Percentiles rank a stretch among this genome's conserved stretches.
These are phyloP conservation scores for Populus deltoides DNA, from an alignment of 345 rosid genomes.

Conservation along the genomic window DNA sequence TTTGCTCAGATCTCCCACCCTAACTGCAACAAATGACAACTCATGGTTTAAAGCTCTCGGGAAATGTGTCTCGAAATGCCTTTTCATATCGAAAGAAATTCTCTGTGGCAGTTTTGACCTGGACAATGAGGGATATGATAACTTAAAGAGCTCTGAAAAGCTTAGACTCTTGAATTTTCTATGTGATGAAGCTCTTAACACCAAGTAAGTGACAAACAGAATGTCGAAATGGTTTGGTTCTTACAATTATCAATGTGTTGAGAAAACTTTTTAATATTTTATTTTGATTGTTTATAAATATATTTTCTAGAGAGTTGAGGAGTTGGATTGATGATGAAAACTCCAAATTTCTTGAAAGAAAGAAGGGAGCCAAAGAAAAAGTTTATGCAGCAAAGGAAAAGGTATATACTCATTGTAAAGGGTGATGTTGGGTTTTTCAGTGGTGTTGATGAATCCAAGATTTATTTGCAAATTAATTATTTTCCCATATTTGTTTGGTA, in stretches of 20 bases:
- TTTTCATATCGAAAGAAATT: constrained; percentile 29
- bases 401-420: constrained; percentile 35
- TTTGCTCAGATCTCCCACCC: constrained; percentile 42
- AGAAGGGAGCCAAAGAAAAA: constrained; percentile 53
- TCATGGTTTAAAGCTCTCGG: constrained; percentile 61
- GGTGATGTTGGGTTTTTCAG: background rate
- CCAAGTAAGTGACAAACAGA: constrained; percentile 41
- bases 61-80: constrained; percentile 41
- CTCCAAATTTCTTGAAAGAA: constrained; percentile 32
- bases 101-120: constrained; percentile 33
- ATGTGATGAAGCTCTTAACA: constrained; percentile 67
- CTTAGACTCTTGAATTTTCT: constrained; percentile 57
- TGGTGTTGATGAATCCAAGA: background rate
- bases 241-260: background rate
- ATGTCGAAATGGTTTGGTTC: background rate
- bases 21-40: constrained; percentile 42
- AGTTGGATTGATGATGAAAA: constrained; percentile 58
- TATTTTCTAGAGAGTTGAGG: constrained; percentile 46
- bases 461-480: background rate
- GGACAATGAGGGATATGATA: constrained; percentile 44
- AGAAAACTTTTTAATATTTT: background rate
- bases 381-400: constrained; percentile 53
- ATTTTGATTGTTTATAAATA: background rate
- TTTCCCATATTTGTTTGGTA: background rate
- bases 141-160: constrained; percentile 38